phyloP scores from a whole-genome alignment of 2,329 filamentous ascomycete species.

The Sporothrix luriei region DNA sequence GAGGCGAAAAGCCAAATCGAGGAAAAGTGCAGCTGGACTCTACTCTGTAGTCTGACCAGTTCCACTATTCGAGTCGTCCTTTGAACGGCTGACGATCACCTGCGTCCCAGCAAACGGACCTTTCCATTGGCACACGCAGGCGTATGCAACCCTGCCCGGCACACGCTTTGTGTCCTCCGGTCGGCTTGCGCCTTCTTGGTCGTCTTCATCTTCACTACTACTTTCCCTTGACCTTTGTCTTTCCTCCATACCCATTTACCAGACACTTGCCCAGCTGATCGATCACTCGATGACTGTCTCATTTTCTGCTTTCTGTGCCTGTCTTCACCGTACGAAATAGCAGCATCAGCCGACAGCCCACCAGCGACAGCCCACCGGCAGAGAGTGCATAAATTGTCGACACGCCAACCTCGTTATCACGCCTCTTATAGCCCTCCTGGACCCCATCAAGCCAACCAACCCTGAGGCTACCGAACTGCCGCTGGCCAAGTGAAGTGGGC shows the following conservation, averaged over 20 bases:
- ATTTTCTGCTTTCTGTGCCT: no score
- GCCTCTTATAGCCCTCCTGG: slow-evolving; percentile 22
- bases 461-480: slow-evolving; percentile 21
- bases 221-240: background rate
- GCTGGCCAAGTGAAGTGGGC: slow-evolving; percentile 13
- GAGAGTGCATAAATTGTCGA: slow-evolving; percentile 14
- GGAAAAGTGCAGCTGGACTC: background rate
- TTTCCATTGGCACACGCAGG: background rate
- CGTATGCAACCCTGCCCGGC: slow-evolving; percentile 25
- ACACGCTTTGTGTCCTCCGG: slow-evolving; percentile 7
- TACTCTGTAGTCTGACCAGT: background rate
- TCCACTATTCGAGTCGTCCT: background rate
- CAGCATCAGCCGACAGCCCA: background rate
- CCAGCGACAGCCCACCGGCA: slow-evolving; percentile 16
- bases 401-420: slow-evolving; percentile 19
- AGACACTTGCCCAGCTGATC: background rate
- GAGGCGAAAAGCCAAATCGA: slow-evolving; percentile 10
- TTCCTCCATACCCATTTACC: slow-evolving; percentile 14
- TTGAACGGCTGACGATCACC: slow-evolving; percentile 12
- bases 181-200: background rate
- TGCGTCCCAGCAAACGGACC: slow-evolving; percentile 15
- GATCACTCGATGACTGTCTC: background rate
- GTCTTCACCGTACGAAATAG: background rate
- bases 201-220: background rate
- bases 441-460: background rate